Evolutionary conservation across 306 rosid genomes (phyloP).

Genomic region (Dicorynia guianensis): DNA sequence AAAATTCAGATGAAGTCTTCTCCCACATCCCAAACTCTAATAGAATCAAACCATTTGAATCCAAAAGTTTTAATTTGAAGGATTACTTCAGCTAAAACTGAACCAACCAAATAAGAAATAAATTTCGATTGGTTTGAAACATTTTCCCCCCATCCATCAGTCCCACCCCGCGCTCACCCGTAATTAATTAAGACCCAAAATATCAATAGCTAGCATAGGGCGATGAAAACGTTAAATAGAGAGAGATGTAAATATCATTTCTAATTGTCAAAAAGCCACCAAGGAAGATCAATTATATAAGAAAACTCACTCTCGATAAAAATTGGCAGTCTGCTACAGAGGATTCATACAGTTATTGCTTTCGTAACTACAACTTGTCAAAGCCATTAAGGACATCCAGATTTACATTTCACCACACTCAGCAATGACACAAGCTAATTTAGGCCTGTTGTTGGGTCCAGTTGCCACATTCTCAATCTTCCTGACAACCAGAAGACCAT

Average conservation of each 20-base stretch:
- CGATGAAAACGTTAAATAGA: no score
- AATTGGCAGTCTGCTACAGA: background rate
- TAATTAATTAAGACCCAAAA: no score
- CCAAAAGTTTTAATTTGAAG: no score
- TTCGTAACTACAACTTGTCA: background rate
- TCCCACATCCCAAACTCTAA: no score
- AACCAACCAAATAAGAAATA: no score
- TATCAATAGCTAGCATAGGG: no score
- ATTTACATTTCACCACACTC: constrained; percentile 97
- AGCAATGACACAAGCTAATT: constrained; percentile 77
- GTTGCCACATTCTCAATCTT: constrained; percentile 98
- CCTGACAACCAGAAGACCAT: constrained; percentile 95
- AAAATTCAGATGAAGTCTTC: no score
- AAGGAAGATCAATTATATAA: constrained; percentile 1
- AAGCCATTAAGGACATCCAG: background rate
- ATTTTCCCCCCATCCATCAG: no score
- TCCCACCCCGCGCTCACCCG: no score
- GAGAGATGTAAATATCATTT: background rate
- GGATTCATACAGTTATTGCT: constrained; percentile 21
- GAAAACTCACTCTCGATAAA: constrained; percentile 28
- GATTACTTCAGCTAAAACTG: no score
- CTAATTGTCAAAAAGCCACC: constrained; percentile 16
- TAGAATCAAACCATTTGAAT: no score
- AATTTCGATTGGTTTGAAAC: no score
- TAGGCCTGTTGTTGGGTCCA: constrained; percentile 92